These are phyloP conservation scores for Zygosaccharomyces pseudorouxii DNA, from an alignment of 805 yeast species.

Conservation along the genomic window DNA sequence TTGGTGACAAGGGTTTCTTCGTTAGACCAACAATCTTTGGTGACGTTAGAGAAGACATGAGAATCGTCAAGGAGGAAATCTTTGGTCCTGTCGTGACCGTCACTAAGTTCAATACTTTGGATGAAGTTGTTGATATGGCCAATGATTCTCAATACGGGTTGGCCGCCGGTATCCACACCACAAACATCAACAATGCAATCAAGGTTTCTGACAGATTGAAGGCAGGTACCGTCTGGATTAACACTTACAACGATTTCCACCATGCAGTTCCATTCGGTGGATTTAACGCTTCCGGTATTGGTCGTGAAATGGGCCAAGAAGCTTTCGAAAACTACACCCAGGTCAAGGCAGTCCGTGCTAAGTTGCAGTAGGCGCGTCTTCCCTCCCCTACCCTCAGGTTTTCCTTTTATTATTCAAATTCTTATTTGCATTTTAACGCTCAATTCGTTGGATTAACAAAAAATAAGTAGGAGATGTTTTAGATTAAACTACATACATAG, in stretches of 20 bases:
- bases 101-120: conserved; percentile 74
- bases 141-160: conserved; percentile 81
- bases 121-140: conserved; percentile 73
- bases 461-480: too few relatives aligned
- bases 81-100: conserved; percentile 91
- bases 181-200: conserved; percentile 67
- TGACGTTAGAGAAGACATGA: conserved; percentile 62
- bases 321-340: conserved; percentile 84
- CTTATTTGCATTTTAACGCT: neutral
- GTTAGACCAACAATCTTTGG: conserved; percentile 71
- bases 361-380: conserved; percentile 13
- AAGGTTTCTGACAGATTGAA: conserved; percentile 68
- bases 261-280: conserved; percentile 91
- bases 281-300: conserved; percentile 83
- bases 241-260: conserved; percentile 86
- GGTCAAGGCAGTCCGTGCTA: conserved; percentile 71
- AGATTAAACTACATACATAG: neutral
- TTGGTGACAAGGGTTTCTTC: conserved; percentile 59
- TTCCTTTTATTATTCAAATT: neutral
- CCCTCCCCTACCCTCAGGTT: neutral
- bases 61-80: conserved; percentile 70
- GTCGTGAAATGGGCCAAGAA: conserved; percentile 88
- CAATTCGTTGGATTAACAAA: neutral
- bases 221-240: conserved; percentile 91
- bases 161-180: conserved; percentile 88